Conservation (phyloP, 768 basidiomycete genomes). For the Suillus hirtellus region DNA sequence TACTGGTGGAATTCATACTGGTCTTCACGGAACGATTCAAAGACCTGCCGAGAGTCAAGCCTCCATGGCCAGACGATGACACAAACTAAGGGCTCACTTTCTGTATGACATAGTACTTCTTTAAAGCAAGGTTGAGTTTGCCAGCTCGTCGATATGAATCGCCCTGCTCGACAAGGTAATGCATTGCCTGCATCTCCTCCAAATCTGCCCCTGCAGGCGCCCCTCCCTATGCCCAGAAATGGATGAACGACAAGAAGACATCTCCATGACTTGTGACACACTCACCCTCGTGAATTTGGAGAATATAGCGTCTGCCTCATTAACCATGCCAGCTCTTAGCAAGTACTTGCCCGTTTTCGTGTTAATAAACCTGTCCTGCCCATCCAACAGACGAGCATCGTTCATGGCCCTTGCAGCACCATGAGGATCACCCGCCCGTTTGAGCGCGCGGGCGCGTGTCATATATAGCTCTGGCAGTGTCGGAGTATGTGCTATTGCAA, state of each 20-base stretch:
- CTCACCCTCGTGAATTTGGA: slow-evolving; percentile 90
- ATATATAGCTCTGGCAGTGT: slow-evolving; percentile 90
- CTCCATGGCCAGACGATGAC: slow-evolving; percentile 4
- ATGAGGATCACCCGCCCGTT: slow-evolving; percentile 77
- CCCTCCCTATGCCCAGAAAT: slow-evolving; percentile 66
- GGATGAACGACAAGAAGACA: neutral
- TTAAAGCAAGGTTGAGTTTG: slow-evolving; percentile 76
- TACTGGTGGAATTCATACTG: slow-evolving; percentile 99
- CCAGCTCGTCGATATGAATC: slow-evolving; percentile 66
- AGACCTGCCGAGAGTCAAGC: slow-evolving; percentile 49
- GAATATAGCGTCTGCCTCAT: slow-evolving; percentile 71
- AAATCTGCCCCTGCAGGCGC: slow-evolving; percentile 78
- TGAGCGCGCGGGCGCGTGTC: slow-evolving; percentile 79
- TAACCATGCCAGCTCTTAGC: slow-evolving; percentile 75
- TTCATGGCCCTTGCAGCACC: slow-evolving; percentile 78
- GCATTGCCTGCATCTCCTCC: slow-evolving; percentile 93
- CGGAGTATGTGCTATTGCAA: slow-evolving; percentile 82
- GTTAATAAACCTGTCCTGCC: slow-evolving; percentile 94
- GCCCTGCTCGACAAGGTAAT: slow-evolving; percentile 84
- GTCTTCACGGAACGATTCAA: slow-evolving; percentile 88
- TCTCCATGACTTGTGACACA: slow-evolving; percentile 10
- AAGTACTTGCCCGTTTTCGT: slow-evolving; percentile 92
- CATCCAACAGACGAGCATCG: slow-evolving; percentile 81
- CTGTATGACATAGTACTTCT: slow-evolving; percentile 75
- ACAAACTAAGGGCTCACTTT: slow-evolving; percentile 48